Conservation (phyloP, 176 grass and related monocot genomes). For the Ensete ventricosum region DNA sequence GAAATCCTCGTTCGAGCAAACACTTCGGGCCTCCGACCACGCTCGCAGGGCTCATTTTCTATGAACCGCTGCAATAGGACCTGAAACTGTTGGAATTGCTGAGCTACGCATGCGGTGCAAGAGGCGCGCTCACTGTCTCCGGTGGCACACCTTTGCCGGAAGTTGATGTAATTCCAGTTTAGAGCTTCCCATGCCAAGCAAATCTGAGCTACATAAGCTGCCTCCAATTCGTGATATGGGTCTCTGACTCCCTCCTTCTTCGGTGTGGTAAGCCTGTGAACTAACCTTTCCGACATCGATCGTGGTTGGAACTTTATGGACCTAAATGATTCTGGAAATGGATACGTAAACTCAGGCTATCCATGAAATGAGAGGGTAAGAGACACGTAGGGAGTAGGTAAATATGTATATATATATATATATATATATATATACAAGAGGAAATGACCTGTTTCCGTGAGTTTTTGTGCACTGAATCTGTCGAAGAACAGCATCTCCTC, state of each 20-base stretch:
- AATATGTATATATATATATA: neutral
- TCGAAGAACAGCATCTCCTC: constrained; percentile 93
- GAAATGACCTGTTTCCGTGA: constrained; percentile 69
- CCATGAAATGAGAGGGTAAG: neutral
- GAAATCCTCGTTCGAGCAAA: constrained; percentile 69
- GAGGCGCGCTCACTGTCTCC: constrained; percentile 30
- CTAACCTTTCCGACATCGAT: constrained; percentile 62
- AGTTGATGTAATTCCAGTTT: constrained; percentile 74
- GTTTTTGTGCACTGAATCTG: constrained; percentile 64
- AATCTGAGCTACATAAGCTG: constrained; percentile 80
- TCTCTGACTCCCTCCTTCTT: constrained; percentile 33
- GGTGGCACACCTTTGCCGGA: constrained; percentile 30
- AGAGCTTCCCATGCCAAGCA: constrained; percentile 94
- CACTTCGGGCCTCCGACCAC: constrained; percentile 52
- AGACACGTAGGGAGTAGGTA: neutral
- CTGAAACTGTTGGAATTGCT: constrained; percentile 95
- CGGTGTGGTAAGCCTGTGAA: constrained; percentile 40
- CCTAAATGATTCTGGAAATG: constrained; percentile 58
- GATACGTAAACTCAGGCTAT: neutral
- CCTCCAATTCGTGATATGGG: constrained; percentile 75
- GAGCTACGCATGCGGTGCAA: constrained; percentile 61
- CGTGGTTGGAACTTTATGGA: constrained; percentile 64
- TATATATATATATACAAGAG: neutral
- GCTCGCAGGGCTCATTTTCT: constrained; percentile 75
- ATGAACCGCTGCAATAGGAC: constrained; percentile 74